These are phyloP conservation scores for Phytophthora litchii DNA, from an alignment of 352 stramenopile genomes.

Conservation along the genomic window DNA sequence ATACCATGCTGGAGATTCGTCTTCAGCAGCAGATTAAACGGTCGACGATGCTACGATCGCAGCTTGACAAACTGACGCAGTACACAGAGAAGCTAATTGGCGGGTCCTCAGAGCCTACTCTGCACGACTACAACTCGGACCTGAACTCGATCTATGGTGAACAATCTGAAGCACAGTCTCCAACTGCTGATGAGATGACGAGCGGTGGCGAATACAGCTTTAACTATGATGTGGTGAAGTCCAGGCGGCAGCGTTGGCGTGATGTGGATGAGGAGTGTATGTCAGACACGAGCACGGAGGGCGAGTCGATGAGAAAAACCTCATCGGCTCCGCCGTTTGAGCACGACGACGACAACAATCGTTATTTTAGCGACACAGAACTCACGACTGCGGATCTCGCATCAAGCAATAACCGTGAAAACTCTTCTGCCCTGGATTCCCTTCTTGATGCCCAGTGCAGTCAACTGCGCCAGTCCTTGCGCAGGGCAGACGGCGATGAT, in stretches of 20 bases:
- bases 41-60: slow-evolving; percentile 63
- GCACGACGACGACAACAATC: slow-evolving; percentile 37
- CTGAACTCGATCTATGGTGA: slow-evolving; percentile 55
- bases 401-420: slow-evolving; percentile 20
- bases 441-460: slow-evolving; percentile 40
- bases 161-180: slow-evolving; percentile 47
- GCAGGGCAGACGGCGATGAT: slow-evolving; percentile 22
- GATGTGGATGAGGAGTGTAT: slow-evolving; percentile 61
- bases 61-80: slow-evolving; percentile 74
- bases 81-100: slow-evolving; percentile 73
- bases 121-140: slow-evolving; percentile 57
- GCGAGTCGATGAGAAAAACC: slow-evolving; percentile 39
- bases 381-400: slow-evolving; percentile 37
- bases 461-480: slow-evolving; percentile 34
- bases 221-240: slow-evolving; percentile 49
- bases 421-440: slow-evolving; percentile 26
- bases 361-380: slow-evolving; percentile 33
- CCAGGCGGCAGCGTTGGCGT: slow-evolving; percentile 35
- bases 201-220: slow-evolving; percentile 46
- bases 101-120: slow-evolving; percentile 55
- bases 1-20: slow-evolving; percentile 64
- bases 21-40: slow-evolving; percentile 70
- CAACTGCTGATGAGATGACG: slow-evolving; percentile 43
- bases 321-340: slow-evolving; percentile 31
- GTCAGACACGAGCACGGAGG: slow-evolving; percentile 61